Conservation (phyloP, 331 rosid species). For the Spiraea crenata region DNA sequence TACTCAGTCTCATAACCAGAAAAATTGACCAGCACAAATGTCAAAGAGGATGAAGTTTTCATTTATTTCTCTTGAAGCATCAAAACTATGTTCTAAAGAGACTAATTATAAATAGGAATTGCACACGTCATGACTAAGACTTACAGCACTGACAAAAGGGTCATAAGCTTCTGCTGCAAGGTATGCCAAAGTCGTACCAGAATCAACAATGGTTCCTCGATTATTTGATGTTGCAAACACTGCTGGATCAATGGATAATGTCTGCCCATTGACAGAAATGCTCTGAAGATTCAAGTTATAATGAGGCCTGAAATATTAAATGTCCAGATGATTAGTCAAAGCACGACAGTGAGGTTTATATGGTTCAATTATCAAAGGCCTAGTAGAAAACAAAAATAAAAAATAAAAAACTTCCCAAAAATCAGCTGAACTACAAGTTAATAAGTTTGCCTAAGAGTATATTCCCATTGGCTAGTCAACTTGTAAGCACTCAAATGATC, state of each 20-base stretch:
- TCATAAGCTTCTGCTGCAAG: slow-evolving; percentile 87
- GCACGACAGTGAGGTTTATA: not conserved
- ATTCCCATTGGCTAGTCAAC: not conserved
- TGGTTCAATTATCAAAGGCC: not conserved
- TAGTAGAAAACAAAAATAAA: not conserved
- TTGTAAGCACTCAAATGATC: not conserved
- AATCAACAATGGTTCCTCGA: slow-evolving; percentile 88
- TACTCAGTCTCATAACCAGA: not conserved
- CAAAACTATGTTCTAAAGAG: slow-evolving; percentile 16
- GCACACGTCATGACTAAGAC: slow-evolving; percentile 20
- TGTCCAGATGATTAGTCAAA: slow-evolving; percentile 24
- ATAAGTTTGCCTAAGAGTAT: not conserved
- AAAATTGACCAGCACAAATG: not conserved
- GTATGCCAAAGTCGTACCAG: slow-evolving; percentile 98
- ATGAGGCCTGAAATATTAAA: slow-evolving; percentile 77
- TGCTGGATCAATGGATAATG: slow-evolving; percentile 51
- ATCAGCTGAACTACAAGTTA: not conserved
- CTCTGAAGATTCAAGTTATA: slow-evolving; percentile 90
- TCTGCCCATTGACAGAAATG: slow-evolving; percentile 81
- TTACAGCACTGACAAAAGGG: slow-evolving; percentile 80
- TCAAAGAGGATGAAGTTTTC: slow-evolving; percentile 12
- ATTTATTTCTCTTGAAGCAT: slow-evolving; percentile 9
- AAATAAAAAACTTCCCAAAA: not conserved
- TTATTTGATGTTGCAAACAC: slow-evolving; percentile 81
- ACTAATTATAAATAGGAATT: slow-evolving; percentile 14